Evolutionary conservation across 106 monocot species (phyloP).

Genomic region (Dioscorea zingiberensis): DNA sequence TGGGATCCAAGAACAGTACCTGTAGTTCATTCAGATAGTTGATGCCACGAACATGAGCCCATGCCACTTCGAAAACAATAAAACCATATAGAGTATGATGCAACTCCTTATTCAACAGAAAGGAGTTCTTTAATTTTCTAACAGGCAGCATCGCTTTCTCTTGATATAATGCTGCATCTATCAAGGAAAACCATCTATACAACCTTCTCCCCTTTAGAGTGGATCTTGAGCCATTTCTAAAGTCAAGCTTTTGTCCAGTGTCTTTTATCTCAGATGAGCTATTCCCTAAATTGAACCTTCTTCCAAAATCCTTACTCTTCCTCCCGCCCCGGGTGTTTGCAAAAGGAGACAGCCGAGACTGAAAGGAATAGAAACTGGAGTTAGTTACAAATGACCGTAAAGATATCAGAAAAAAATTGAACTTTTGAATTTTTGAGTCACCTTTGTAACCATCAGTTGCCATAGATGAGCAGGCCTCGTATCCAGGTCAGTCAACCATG

Average conservation of each 20-base stretch:
- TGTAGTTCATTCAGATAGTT: constrained; percentile 96
- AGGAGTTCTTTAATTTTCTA: constrained; percentile 73
- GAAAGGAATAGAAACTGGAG: constrained; percentile 14
- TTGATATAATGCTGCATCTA: constrained; percentile 58
- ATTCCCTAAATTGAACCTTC: constrained; percentile 29
- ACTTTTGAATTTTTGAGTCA: constrained; percentile 4
- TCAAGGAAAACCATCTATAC: constrained; percentile 59
- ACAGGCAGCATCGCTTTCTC: constrained; percentile 59
- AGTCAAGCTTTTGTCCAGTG: constrained; percentile 32
- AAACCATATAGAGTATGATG: constrained; percentile 76
- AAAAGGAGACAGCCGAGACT: constrained; percentile 97
- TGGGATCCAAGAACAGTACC: constrained; percentile 29
- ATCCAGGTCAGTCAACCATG: constrained; percentile 72
- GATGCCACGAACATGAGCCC: constrained; percentile 83
- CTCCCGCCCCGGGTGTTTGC: constrained; percentile 63
- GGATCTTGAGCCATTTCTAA: constrained; percentile 22
- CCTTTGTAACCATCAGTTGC: constrained; percentile 99
- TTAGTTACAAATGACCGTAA: background rate
- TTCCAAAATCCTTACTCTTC: constrained; percentile 31
- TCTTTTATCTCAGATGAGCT: constrained; percentile 32
- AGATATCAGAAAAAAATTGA: background rate
- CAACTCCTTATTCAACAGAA: constrained; percentile 71
- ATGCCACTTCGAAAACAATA: constrained; percentile 95
- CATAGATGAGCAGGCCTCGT: constrained; percentile 70
- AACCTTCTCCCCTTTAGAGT: constrained; percentile 21